Conservation (phyloP, 768 basidiomycete species). For the Gloeostereum incarnatum region DNA sequence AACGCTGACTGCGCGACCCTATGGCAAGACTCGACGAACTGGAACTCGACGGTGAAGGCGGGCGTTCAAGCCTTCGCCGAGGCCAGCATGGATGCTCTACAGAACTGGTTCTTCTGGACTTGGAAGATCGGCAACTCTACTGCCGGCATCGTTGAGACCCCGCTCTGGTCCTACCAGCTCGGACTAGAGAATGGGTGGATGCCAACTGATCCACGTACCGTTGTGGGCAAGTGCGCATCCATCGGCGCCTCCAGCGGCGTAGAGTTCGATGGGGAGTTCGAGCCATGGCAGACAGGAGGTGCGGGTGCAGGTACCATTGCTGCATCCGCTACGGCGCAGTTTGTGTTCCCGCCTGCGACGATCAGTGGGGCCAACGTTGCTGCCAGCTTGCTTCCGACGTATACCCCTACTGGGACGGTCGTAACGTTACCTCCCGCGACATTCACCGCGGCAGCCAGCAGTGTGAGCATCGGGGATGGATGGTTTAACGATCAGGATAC, state of each 20-base stretch:
- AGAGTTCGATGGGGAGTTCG: slow-evolving; percentile 33
- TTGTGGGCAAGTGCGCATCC: slow-evolving; percentile 42
- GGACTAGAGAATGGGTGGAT: slow-evolving; percentile 62
- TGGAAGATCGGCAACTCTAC: slow-evolving; percentile 70
- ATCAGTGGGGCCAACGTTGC: slow-evolving; percentile 27
- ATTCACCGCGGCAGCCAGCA: slow-evolving; percentile 38
- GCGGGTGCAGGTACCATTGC: slow-evolving; percentile 40
- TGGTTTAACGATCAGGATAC: slow-evolving; percentile 48
- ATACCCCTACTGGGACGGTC: slow-evolving; percentile 45
- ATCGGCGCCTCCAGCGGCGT: no score
- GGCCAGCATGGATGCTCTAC: slow-evolving; percentile 50
- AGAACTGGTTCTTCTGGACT: slow-evolving; percentile 72
- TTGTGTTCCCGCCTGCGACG: slow-evolving; percentile 45
- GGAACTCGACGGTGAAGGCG: slow-evolving; percentile 16
- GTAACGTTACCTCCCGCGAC: slow-evolving; percentile 42
- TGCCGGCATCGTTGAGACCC: slow-evolving; percentile 38
- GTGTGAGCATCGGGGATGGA: slow-evolving; percentile 33
- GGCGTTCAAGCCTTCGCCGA: slow-evolving; percentile 9
- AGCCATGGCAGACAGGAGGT: slow-evolving; percentile 55
- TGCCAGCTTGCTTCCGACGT: slow-evolving; percentile 44
- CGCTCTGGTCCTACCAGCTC: slow-evolving; percentile 66
- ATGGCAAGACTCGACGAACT: slow-evolving; percentile 36
- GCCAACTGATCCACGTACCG: slow-evolving; percentile 51
- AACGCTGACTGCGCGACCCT: slow-evolving; percentile 8
- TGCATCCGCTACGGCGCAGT: slow-evolving; percentile 26